A percentile compares a stretch with the other conserved stretches of the same genome.
These are phyloP conservation scores for Neurospora sp. DNA, from an alignment of 495 filamentous ascomycete genomes.

Conservation along the genomic window DNA sequence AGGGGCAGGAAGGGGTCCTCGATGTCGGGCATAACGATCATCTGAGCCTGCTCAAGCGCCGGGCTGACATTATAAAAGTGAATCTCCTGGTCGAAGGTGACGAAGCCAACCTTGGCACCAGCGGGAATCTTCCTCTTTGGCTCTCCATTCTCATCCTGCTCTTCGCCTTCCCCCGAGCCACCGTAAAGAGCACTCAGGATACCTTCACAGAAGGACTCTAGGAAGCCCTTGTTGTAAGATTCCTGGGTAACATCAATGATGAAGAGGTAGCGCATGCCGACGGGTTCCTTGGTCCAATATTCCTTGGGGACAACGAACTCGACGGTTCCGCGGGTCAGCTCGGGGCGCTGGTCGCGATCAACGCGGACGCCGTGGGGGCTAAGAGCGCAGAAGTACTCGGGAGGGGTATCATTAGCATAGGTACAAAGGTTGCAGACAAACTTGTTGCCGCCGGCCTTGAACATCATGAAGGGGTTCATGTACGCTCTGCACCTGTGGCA, in stretches of 20 bases:
- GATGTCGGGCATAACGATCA: slow-evolving; percentile 97
- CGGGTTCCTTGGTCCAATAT: slow-evolving; percentile 94
- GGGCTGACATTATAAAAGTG: slow-evolving; percentile 94
- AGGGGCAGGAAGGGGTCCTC: slow-evolving; percentile 95
- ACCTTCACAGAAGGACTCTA: slow-evolving; percentile 87
- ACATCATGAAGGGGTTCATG: slow-evolving; percentile 99
- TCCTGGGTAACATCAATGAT: slow-evolving; percentile 88
- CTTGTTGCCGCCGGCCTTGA: slow-evolving; percentile 85
- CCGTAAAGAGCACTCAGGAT: slow-evolving; percentile 79
- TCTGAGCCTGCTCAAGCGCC: slow-evolving; percentile 77
- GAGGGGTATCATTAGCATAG: slow-evolving; percentile 87
- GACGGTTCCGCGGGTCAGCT: slow-evolving; percentile 82
- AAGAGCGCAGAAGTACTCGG: slow-evolving; percentile 87
- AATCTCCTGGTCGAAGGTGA: slow-evolving; percentile 90
- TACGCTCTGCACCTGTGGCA: slow-evolving; percentile 92
- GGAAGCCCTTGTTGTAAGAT: slow-evolving; percentile 74
- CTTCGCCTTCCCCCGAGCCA: slow-evolving; percentile 36
- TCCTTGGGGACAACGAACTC: slow-evolving; percentile 97
- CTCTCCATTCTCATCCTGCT: slow-evolving; percentile 46
- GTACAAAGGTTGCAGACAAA: slow-evolving; percentile 98
- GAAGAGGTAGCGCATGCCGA: slow-evolving; percentile 80
- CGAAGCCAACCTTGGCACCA: slow-evolving; percentile 84
- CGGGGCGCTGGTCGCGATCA: slow-evolving; percentile 81
- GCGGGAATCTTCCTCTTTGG: slow-evolving; percentile 56
- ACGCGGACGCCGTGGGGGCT: slow-evolving; percentile 80